Conservation (phyloP, 108 stramenopile genomes). For the Skeletonema menzelii region DNA sequence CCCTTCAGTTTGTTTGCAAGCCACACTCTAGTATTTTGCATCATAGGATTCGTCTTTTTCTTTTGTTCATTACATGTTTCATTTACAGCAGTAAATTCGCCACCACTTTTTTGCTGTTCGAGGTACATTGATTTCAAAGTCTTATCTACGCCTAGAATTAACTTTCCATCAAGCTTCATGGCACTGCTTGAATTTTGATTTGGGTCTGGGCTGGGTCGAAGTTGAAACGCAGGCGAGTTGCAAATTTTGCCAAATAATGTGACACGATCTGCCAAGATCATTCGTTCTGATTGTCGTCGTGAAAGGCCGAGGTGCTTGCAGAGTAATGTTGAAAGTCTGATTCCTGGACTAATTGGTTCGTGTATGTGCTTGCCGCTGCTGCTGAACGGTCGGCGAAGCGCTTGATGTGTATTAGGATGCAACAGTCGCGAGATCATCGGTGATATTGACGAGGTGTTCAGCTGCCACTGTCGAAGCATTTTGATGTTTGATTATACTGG, state of each 20-base stretch:
- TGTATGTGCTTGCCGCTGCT: not conserved
- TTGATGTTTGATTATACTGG: too few species aligned
- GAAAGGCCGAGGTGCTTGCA: conserved; percentile 42
- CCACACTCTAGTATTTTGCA: conserved; percentile 56
- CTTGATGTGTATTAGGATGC: too few species aligned
- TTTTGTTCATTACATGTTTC: not conserved
- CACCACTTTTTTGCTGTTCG: not conserved
- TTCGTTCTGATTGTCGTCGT: conserved; percentile 63
- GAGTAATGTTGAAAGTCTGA: conserved; percentile 32
- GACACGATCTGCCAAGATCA: conserved; percentile 62
- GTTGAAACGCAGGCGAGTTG: conserved; percentile 32
- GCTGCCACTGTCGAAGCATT: too few species aligned
- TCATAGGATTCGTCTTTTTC: not conserved
- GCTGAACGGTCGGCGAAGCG: not conserved
- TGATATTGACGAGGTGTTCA: not conserved
- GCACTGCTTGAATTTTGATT: conserved; percentile 10
- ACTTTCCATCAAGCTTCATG: conserved; percentile 60
- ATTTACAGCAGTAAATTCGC: not conserved
- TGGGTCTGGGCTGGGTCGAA: conserved; percentile 23
- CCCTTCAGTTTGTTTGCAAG: conserved; percentile 73
- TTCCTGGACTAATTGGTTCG: not conserved
- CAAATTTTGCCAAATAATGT: conserved; percentile 61
- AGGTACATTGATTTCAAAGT: conserved; percentile 28
- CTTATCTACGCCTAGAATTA: conserved; percentile 28
- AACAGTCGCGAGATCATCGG: not conserved